Evolutionary conservation across 2,329 filamentous ascomycete species (phyloP).

Genomic region (Botrytis elliptica): DNA sequence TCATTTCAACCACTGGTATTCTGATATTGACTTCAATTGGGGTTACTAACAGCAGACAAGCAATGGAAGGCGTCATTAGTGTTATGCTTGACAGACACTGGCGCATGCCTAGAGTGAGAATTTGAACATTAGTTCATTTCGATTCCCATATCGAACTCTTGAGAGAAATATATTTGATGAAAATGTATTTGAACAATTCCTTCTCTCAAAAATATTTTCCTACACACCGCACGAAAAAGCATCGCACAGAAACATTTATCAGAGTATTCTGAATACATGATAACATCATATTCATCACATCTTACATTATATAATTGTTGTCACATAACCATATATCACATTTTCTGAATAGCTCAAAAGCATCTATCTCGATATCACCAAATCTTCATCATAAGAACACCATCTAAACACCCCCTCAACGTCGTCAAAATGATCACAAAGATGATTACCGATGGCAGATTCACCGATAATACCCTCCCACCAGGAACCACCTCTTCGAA

Average conservation of each 20-base stretch:
- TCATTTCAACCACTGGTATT: neutral
- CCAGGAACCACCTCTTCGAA: no score
- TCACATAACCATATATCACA: no score
- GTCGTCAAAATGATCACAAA: neutral
- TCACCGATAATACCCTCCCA: neutral
- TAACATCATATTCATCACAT: neutral
- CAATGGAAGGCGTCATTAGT: neutral
- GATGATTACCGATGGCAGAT: neutral
- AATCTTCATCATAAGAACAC: neutral
- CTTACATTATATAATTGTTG: neutral
- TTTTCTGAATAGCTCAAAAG: neutral
- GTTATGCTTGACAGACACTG: no score
- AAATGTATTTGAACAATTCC: neutral
- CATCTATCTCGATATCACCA: neutral
- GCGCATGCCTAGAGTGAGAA: neutral
- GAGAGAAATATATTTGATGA: neutral
- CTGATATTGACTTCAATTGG: neutral
- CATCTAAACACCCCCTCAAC: neutral
- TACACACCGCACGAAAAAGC: neutral
- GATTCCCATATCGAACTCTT: neutral
- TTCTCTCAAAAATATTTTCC: neutral
- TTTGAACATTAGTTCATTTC: neutral
- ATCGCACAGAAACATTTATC: neutral
- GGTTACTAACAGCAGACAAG: neutral
- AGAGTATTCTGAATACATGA: neutral